Evolutionary conservation across 2,329 filamentous ascomycete species (phyloP), one percentile per base, ranked within the genome.

Genomic region (Fusarium succisae): DNA sequence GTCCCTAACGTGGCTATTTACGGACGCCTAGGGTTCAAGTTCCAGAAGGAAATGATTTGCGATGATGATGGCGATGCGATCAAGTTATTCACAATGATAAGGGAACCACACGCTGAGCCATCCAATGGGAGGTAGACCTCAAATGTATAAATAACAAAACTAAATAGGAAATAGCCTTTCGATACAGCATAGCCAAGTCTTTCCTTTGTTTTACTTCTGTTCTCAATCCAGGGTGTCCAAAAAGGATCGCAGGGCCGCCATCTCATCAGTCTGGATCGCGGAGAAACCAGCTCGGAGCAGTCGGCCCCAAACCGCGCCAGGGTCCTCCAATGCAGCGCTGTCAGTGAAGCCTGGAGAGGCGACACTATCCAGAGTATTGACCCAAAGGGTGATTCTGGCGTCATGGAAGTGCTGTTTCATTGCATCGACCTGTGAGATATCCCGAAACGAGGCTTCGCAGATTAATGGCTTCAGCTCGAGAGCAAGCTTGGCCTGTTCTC

Each of bases 1-100:
- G 86, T 88, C 68, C 92, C 92, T 0, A 94, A 94, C 76, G 87
- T 92, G 79, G 85, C 87, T 38, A 94, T 94, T 28, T 94, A 94
- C 79, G 87, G 91, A 74, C 87, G 86, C 66, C 88, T 93, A 86
- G 92, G 92, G 10, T 94, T 94, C 80, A 83, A 86, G 77, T 83
- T 92, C 62, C 87, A 86, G 13, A 90, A 87, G 78, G 88, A 92
- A 78, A 91, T 94, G 86, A 85, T 89, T 63, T 93, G 91, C 79
- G 87, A 90, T 66, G 91, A 93, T 77, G 86, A 87, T 6, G 89
- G 88, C 7, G 87, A 88, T 35, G 80, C 82, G 3, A 90, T 89
- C 69, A 87, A 85, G 77, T 80, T 91, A 51, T 87, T 83, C 69
- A 83, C 84, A 18, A 86, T 87, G 86, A 79, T 86, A 13, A 81